These are phyloP conservation scores for Penicillium cinerascens DNA, from an alignment of 495 filamentous ascomycete genomes.

Conservation along the genomic window DNA sequence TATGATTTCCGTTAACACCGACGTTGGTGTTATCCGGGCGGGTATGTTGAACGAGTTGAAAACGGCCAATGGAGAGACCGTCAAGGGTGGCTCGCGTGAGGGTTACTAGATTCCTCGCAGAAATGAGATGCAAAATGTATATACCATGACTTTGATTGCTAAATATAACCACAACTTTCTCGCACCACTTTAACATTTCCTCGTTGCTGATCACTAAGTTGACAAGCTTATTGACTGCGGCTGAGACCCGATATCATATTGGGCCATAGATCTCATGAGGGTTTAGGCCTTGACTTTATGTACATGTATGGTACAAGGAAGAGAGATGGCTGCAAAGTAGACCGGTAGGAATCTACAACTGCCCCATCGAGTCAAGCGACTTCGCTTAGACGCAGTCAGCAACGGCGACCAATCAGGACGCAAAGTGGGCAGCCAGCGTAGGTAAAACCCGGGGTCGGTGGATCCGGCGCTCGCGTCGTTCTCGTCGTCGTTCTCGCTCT, in stretches of 20 bases:
- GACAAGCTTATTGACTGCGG: not conserved
- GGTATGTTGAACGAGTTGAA: conserved; percentile 35
- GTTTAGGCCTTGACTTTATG: not conserved
- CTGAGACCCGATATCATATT: not conserved
- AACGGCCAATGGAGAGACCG: conserved; percentile 27
- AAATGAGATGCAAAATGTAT: not conserved
- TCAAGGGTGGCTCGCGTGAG: conserved; percentile 10
- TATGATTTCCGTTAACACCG: conserved; percentile 67
- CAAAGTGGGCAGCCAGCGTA: no score
- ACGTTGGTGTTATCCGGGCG: conserved; percentile 49
- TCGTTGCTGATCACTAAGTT: not conserved
- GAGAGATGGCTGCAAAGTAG: not conserved
- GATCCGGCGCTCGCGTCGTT: not conserved
- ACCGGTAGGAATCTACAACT: conserved; percentile 1
- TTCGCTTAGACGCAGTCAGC: conserved; percentile 1
- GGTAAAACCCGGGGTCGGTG: not conserved
- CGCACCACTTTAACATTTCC: not conserved
- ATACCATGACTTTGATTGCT: not conserved
- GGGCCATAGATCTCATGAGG: not conserved
- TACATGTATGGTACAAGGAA: not conserved
- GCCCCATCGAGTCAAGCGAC: conserved; percentile 3
- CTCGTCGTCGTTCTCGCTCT: not conserved
- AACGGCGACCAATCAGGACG: not conserved
- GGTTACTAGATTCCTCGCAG: conserved; percentile 8
- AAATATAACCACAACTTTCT: not conserved